Percentiles rank a stretch among this genome's conserved stretches.
Evolutionary conservation across 768 basidiomycete genomes (phyloP).

Genomic region (Hericium coralloides): DNA sequence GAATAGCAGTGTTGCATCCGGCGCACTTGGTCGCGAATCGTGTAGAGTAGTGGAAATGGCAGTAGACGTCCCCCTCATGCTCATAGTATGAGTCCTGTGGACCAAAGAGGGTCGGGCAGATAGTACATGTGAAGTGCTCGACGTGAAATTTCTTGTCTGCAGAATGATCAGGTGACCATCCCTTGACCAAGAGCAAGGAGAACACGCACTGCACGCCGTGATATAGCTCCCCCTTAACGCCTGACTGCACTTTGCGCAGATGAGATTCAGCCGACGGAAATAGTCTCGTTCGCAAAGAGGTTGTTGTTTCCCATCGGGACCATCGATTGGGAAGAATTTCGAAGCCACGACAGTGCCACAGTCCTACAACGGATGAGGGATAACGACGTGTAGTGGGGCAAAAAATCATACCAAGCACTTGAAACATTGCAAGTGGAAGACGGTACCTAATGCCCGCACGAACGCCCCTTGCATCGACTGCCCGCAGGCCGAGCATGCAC

Average conservation of each 20-base stretch:
- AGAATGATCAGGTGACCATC: constrained; percentile 5
- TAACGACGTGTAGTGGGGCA: constrained; percentile 4
- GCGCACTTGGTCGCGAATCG: constrained; percentile 98
- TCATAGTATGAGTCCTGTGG: constrained; percentile 99
- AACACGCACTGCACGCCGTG: constrained; percentile 88
- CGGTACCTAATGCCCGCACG: constrained; percentile 87
- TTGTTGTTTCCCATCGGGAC: constrained; percentile 76
- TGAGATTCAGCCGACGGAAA: constrained; percentile 90
- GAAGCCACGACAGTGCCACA: constrained; percentile 94
- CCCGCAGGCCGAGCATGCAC: constrained; percentile 70
- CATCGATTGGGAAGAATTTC: constrained; percentile 98
- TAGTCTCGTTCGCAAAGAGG: constrained; percentile 99
- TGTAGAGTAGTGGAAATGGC: constrained; percentile 98
- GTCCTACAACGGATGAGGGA: constrained; percentile 46
- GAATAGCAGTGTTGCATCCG: constrained; percentile 92
- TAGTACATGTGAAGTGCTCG: constrained; percentile 98
- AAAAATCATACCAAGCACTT: constrained; percentile 78
- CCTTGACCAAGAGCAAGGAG: constrained; percentile 4
- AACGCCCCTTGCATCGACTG: constrained; percentile 90
- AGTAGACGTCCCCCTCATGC: constrained; percentile 95
- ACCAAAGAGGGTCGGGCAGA: constrained; percentile 92
- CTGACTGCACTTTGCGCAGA: constrained; percentile 92
- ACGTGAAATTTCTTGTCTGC: constrained; percentile 98
- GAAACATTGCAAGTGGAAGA: constrained; percentile 97
- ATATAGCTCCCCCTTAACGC: constrained; percentile 97